Evolutionary conservation across 176 grass and related monocot genomes (phyloP), one percentile per base, ranked within the genome.

Genomic region (Melocanna baccifera): DNA sequence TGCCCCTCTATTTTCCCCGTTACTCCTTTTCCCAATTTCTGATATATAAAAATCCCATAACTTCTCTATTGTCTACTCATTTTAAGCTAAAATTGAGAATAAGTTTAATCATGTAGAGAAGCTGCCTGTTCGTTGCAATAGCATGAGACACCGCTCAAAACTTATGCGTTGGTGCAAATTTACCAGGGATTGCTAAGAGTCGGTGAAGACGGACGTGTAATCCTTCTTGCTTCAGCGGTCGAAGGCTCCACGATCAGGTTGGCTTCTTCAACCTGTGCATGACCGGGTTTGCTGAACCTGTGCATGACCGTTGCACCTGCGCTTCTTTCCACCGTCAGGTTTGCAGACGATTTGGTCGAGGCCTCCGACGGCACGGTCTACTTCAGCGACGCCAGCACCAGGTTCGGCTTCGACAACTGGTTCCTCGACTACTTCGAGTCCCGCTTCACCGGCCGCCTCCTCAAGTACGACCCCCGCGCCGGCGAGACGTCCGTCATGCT

Each of bases 361-460:
- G 87, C 84, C 20, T 91, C 90, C 5, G 92, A 97, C n/a, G 92
- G 92, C 78, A 90, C 68, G 25, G 55, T 91, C 3, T 97, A 91
- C 82, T 97, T 97, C 92, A 97, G 84, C 67, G 95, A 94, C 66
- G 88, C 71, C 18, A 94, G 95, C 85, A 69, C 62, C 30, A 81
- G 81, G 81, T 93, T 90, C 52, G 87, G 75, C 58, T 79, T 94
- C n/a, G 52, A 88, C 12, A 9, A 45, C 25, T 94, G 82, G 87
- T 20, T 85, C 79, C 79, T 91, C 26, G 85, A 75, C 71, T 53
- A 69, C 57, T 2, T 94, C 7, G 88, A 97, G 81, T 39, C 85
- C 23, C 59, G 53, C 39, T 75, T 82, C 78, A 66, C 78, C 8
- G 95, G 95, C 46, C 90, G 95, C 32, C 88, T 97, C 87, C 95